These are phyloP conservation scores for Diaporthe nobilis DNA, from an alignment of 2,329 filamentous ascomycete genomes.

Conservation along the genomic window DNA sequence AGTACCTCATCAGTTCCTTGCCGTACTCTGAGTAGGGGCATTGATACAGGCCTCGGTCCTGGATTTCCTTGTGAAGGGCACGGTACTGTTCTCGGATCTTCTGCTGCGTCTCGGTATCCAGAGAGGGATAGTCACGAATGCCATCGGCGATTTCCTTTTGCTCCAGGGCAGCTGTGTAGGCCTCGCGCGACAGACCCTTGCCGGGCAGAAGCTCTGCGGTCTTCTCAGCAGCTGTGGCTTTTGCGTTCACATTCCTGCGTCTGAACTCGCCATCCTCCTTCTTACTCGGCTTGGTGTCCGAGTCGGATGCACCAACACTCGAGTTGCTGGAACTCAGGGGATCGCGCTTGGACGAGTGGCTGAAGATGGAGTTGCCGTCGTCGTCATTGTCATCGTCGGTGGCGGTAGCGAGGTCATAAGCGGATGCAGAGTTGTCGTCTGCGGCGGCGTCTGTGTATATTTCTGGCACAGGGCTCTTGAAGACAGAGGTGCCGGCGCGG, in stretches of 20 bases:
- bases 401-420: not conserved
- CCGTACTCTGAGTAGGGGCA: slow-evolving; percentile 72
- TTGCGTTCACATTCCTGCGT: not conserved
- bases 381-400: slow-evolving; percentile 20
- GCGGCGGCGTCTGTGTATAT: not conserved
- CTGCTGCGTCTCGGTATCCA: slow-evolving; percentile 68
- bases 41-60: slow-evolving; percentile 69
- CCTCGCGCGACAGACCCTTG: slow-evolving; percentile 40
- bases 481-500: slow-evolving; percentile 32
- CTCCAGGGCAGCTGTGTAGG: slow-evolving; percentile 41
- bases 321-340: slow-evolving; percentile 38
- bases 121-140: slow-evolving; percentile 61
- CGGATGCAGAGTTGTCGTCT: slow-evolving; percentile 1
- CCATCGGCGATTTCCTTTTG: slow-evolving; percentile 45
- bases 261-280: not conserved
- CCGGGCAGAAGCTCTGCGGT: slow-evolving; percentile 15
- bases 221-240: slow-evolving; percentile 12
- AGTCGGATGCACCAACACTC: slow-evolving; percentile 24
- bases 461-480: slow-evolving; percentile 22
- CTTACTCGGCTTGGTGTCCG: not conserved
- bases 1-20: slow-evolving; percentile 70
- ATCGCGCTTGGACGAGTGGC: slow-evolving; percentile 28
- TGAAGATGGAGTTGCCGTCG: slow-evolving; percentile 31
- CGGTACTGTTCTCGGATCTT: slow-evolving; percentile 70
- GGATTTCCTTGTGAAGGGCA: slow-evolving; percentile 66